Conservation (phyloP, 306 rosid genomes). For the Cucumis hystrix region DNA sequence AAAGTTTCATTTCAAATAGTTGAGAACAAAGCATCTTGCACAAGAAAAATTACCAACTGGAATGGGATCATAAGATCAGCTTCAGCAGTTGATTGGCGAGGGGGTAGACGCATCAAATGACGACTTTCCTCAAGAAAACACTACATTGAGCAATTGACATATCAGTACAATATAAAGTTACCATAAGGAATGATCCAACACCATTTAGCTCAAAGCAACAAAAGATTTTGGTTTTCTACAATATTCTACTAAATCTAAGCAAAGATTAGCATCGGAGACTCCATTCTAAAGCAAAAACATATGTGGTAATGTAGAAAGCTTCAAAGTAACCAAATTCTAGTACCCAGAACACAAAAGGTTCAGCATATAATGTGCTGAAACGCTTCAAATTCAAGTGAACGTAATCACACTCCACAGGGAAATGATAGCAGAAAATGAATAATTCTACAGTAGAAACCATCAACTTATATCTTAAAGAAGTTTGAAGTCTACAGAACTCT, state of each 20-base stretch:
- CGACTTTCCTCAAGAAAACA: constrained; percentile 98
- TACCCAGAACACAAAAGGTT: background rate
- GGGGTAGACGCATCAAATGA: constrained; percentile 85
- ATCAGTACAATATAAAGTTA: background rate
- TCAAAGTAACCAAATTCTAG: background rate
- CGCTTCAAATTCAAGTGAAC: background rate
- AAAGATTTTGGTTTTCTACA: background rate
- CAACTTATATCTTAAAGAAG: background rate
- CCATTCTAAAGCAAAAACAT: background rate
- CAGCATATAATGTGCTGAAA: background rate
- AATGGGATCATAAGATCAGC: constrained; percentile 96
- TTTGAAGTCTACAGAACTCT: background rate
- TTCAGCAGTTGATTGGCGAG: constrained; percentile 95
- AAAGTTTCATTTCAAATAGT: background rate
- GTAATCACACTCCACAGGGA: background rate
- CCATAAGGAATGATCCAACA: background rate
- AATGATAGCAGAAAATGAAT: background rate
- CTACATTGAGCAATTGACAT: constrained; percentile 21
- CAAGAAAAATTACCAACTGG: constrained; percentile 54
- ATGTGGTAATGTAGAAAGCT: background rate
- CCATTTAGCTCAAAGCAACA: background rate
- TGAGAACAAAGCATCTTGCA: background rate
- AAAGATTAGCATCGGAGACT: background rate
- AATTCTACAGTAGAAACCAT: background rate
- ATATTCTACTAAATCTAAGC: background rate